phyloP scores from a whole-genome alignment of 257 asterid genomes.

The Ajuga chamaepitys region DNA sequence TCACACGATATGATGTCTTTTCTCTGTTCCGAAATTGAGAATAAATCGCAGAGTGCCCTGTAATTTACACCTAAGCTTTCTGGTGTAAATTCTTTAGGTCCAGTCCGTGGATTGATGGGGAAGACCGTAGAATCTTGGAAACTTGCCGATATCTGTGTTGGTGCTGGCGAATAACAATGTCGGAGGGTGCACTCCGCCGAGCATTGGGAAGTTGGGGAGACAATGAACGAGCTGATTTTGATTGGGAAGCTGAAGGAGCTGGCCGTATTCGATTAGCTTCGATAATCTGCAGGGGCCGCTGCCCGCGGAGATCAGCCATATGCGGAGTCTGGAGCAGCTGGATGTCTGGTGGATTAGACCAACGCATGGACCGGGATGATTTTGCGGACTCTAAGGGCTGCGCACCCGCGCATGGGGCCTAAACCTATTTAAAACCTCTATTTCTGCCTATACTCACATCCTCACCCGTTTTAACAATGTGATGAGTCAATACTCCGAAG shows the following conservation, averaged over 20 bases:
- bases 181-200: constrained; percentile 46
- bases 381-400: too few species aligned
- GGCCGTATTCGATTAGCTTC: constrained; percentile 50
- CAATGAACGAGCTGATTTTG: constrained; percentile 45
- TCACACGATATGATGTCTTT: constrained; percentile 56
- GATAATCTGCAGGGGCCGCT: constrained; percentile 35
- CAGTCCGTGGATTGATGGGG: constrained; percentile 41
- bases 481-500: too few species aligned
- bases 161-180: constrained; percentile 48
- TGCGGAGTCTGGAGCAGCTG: constrained; percentile 43
- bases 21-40: constrained; percentile 62
- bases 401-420: too few species aligned
- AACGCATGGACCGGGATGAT: too few species aligned
- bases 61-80: constrained; percentile 68
- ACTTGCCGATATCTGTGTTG: constrained; percentile 43
- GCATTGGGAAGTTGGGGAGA: constrained; percentile 46
- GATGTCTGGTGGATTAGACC: too few species aligned
- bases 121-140: constrained; percentile 40
- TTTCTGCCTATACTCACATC: too few species aligned
- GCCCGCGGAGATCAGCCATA: constrained; percentile 31
- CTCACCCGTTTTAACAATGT: too few species aligned
- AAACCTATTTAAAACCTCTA: too few species aligned
- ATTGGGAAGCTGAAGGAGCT: constrained; percentile 35
- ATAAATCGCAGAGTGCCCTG: constrained; percentile 69
- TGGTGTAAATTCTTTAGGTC: constrained; percentile 41